These are phyloP conservation scores for Agrocybe praecox DNA, from an alignment of 768 basidiomycete species.

Conservation along the genomic window DNA sequence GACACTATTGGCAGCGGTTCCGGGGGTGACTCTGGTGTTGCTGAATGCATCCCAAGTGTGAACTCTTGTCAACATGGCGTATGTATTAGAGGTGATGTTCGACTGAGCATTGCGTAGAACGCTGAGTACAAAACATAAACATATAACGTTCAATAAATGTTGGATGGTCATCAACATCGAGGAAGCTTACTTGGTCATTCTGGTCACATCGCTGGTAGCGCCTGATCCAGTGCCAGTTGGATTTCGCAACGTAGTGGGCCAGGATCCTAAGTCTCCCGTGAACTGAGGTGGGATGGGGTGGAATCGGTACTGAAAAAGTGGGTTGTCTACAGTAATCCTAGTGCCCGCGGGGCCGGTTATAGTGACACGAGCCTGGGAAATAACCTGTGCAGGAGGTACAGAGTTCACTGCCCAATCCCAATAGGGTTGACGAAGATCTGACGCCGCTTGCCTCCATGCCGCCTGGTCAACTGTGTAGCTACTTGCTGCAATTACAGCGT, in stretches of 20 bases:
- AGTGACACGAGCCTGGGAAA: no score
- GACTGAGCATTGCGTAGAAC: slow-evolving; percentile 15
- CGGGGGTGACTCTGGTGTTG: slow-evolving; percentile 41
- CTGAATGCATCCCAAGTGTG: slow-evolving; percentile 47
- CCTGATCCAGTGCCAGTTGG: slow-evolving; percentile 22
- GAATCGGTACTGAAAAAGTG: no score
- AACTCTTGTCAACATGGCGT: slow-evolving; percentile 38
- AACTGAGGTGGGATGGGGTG: slow-evolving; percentile 20
- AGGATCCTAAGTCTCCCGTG: slow-evolving; percentile 26
- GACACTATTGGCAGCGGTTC: slow-evolving; percentile 44
- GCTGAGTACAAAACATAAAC: background rate
- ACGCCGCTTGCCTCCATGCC: slow-evolving; percentile 35
- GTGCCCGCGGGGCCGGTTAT: no score
- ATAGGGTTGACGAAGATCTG: slow-evolving; percentile 41
- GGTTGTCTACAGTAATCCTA: no score
- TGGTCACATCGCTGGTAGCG: slow-evolving; percentile 31
- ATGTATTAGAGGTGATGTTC: slow-evolving; percentile 33
- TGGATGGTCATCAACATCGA: no score
- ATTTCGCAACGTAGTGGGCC: slow-evolving; percentile 36
- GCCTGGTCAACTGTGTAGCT: slow-evolving; percentile 19
- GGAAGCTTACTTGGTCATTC: slow-evolving; percentile 29
- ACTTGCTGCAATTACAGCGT: no score
- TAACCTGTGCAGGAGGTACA: slow-evolving; percentile 37
- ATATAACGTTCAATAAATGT: no score
- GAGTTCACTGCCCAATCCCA: slow-evolving; percentile 53